Evolutionary conservation across 2,329 filamentous ascomycete genomes (phyloP), one percentile per base, ranked within the genome.

Genomic region (Neophaeococcomyces mojaviensis): DNA sequence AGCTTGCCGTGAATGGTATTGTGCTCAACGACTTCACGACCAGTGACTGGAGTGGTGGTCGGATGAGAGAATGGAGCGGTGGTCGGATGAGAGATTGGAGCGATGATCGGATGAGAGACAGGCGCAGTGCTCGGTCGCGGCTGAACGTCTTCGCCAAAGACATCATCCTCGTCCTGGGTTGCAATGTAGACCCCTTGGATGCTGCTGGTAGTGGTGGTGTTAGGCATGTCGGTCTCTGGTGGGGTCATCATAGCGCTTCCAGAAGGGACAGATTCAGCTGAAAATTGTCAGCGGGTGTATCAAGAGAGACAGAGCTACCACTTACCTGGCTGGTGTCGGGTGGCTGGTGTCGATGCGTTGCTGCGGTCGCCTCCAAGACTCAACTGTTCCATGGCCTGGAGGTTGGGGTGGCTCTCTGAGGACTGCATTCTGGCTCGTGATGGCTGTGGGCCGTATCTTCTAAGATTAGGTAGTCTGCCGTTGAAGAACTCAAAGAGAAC

Each of bases 1-100:
- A 47, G 2, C 9, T 49, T 46, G 13, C 43, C 26, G n/a, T 30
- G 47, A 10, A 24, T 19, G 20, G 34, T 13, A 18, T 47, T 44
- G 20, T 39, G 26, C 13, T 40, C 28, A 4, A 48, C 39, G 33
- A 46, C 12, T 13, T 40, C 24, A 37, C 42, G 42, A 6, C 24
- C 16, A 24, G 35, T 20, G 18, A 8, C 30, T 13, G 35, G 10
- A 35, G 19, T 13, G 5, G 31, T n/a, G 15, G 18, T 19, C 4
- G 33, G 33, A 32, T 28, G 39, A 20, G 15, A 13, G 22, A 20
- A 16, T 15, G 37, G 24, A n/a, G n/a, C n/a, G n/a, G n/a, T n/a
- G n/a, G n/a, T n/a, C n/a, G n/a, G n/a, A n/a, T n/a, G n/a, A 32
- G 41, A 16, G 16, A 44, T 28, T 31, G 4, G 28, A 34, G 4